A percentile compares a stretch with the other conserved stretches of the same genome.
Evolutionary conservation across 2,329 filamentous ascomycete genomes (phyloP).

Genomic region (Fusarium mexicanum): DNA sequence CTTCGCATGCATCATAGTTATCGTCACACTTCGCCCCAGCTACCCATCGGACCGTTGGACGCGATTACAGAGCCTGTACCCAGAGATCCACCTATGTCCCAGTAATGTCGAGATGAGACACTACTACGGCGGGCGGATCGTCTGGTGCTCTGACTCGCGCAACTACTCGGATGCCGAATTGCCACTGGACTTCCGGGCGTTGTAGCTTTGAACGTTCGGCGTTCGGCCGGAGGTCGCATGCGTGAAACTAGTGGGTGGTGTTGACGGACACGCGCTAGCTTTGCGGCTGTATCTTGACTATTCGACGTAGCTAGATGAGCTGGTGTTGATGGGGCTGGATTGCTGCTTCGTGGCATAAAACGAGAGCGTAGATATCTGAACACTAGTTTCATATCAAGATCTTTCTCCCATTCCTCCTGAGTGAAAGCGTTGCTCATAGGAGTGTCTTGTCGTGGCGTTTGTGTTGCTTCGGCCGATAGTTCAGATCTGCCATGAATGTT

Average conservation of each 20-base stretch:
- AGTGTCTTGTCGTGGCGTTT: slow-evolving; percentile 36
- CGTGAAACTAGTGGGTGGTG: slow-evolving; percentile 86
- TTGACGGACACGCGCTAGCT: slow-evolving; percentile 85
- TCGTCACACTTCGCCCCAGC: slow-evolving; percentile 77
- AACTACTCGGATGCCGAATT: slow-evolving; percentile 70
- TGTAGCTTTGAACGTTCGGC: slow-evolving; percentile 65
- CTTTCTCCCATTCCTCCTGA: slow-evolving; percentile 91
- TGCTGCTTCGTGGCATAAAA: slow-evolving; percentile 66
- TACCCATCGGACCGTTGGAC: slow-evolving; percentile 74
- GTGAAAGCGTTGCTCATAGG: slow-evolving; percentile 56
- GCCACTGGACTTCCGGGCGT: slow-evolving; percentile 60
- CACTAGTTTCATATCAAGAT: slow-evolving; percentile 89
- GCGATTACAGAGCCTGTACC: slow-evolving; percentile 79
- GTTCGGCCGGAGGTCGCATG: slow-evolving; percentile 57
- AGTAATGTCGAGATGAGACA: slow-evolving; percentile 84
- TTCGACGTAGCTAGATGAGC: slow-evolving; percentile 60
- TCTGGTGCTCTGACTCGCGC: slow-evolving; percentile 87
- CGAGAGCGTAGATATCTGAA: slow-evolving; percentile 86
- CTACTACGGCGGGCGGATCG: slow-evolving; percentile 74
- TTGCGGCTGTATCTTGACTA: slow-evolving; percentile 74
- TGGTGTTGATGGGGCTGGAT: slow-evolving; percentile 54
- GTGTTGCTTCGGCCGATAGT: slow-evolving; percentile 30
- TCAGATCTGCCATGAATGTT: slow-evolving; percentile 48
- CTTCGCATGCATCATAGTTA: slow-evolving; percentile 6
- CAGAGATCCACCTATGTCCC: slow-evolving; percentile 86